Percentiles rank a stretch among this genome's conserved stretches.
Evolutionary conservation across 2,329 filamentous ascomycete genomes (phyloP).

Genomic region (Penicillium thymicola): DNA sequence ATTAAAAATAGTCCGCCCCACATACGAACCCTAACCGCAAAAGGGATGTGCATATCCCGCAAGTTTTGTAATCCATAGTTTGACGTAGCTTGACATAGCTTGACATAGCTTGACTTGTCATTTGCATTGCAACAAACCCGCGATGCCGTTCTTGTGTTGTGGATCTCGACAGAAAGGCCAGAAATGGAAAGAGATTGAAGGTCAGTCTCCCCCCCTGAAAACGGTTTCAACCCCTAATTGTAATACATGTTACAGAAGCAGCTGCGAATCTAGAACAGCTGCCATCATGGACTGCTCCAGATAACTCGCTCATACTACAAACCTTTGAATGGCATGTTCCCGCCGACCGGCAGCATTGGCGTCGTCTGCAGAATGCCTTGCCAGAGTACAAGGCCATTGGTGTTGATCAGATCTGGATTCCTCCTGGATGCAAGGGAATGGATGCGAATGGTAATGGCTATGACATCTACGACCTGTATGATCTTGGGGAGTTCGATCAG

Average conservation of each 20-base stretch:
- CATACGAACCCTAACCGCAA: background rate
- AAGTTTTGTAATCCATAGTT: background rate
- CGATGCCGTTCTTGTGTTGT: conserved; percentile 2
- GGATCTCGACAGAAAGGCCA: conserved; percentile 3
- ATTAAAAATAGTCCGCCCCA: background rate
- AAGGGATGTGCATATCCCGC: background rate
- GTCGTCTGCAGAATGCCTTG: conserved; percentile 53
- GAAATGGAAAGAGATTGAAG: conserved; percentile 3
- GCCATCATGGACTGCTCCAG: conserved; percentile 32
- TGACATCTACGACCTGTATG: conserved; percentile 67
- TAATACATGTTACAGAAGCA: conserved; percentile 7
- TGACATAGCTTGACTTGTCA: background rate
- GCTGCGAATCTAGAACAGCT: conserved; percentile 26
- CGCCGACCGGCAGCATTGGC: conserved; percentile 60
- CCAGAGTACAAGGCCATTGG: conserved; percentile 58
- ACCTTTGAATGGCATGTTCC: conserved; percentile 72
- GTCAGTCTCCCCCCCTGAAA: background rate
- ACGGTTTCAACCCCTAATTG: background rate
- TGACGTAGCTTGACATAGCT: background rate
- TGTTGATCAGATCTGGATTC: conserved; percentile 64
- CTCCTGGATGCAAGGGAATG: conserved; percentile 67
- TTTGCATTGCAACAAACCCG: background rate
- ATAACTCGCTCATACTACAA: conserved; percentile 59
- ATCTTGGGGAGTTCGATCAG: conserved; percentile 70
- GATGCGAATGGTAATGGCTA: conserved; percentile 63